Base-by-base conservation (phyloP, 371 early-diverging fungal species). In the Circinella minor region DNA sequence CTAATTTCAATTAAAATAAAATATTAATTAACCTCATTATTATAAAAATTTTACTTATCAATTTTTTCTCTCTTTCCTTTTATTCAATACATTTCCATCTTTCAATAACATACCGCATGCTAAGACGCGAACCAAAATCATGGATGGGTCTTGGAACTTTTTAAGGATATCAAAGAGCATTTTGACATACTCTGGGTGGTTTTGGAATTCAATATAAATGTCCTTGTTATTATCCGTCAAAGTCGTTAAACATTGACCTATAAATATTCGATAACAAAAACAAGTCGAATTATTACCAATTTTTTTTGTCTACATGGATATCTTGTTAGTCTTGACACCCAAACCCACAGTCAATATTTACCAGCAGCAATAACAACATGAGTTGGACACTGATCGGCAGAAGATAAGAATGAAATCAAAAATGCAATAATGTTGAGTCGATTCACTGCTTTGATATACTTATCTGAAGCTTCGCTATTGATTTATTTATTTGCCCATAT, bases 241-340 rank as follows among this genome's bases (percentile, higher is more conserved):
- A 3, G 93, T 93, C 70, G 92, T 91, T 46, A 96, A 86, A 63
- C 92, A 92, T 82, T 95, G 95, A 5, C 90, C 93, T 88, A 74
- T 39, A 61, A 11, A 37, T 15, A 60, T 67, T 47, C n/a, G 47
- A 15, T 11, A 47, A 47, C 47, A 47, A 47, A 47, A 47, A 15
- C n/a, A 47, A 27, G 27, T 27, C 27, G 27, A 27, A 27, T 27
- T 27, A 2, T 27, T 27, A 27, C 27, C 27, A 27, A 27, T 27
- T 27, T 27, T 27, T 27, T 27, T 27, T 27, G 27, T 27, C 27
- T 27, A 27, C 27, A 27, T 27, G 27, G 27, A 27, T 27, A 27
- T 27, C 27, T 27, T 27, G 27, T 27, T 27, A 27, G 27, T 2
- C 27, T 27, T 27, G 2, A 27, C 2, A 27, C 2, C 2, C 2